Percentiles rank a stretch among this genome's conserved stretches.
These are phyloP conservation scores for Fusarium miscanthi DNA, from an alignment of 2,329 filamentous ascomycete species.

Conservation along the genomic window DNA sequence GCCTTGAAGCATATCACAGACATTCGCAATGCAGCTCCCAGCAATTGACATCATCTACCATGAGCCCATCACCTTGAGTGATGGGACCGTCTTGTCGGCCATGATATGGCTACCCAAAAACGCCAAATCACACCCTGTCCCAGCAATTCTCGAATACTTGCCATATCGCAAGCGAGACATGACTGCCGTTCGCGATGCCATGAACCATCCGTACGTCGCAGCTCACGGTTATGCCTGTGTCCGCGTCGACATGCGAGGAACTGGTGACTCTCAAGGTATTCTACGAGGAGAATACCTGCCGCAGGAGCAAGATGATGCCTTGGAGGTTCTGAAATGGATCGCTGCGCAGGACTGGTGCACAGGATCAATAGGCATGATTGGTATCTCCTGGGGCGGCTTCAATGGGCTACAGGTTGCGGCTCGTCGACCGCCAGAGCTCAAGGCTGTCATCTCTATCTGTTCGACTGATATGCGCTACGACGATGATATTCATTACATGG, in stretches of 20 bases:
- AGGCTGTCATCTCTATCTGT: constrained; percentile 6
- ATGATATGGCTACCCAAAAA: constrained; percentile 10
- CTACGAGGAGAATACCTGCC: not conserved
- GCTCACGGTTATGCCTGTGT: constrained; percentile 1
- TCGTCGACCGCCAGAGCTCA: not conserved
- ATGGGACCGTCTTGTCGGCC: not conserved
- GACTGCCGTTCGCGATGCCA: constrained; percentile 3
- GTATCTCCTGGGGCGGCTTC: constrained; percentile 12
- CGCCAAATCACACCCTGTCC: constrained; percentile 1
- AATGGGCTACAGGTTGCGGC: constrained; percentile 9
- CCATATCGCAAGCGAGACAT: constrained; percentile 6
- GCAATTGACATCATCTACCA: constrained; percentile 5
- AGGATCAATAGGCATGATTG: constrained; percentile 8
- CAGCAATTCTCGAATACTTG: constrained; percentile 3
- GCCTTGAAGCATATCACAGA: too few relatives aligned
- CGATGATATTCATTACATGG: constrained; percentile 15
- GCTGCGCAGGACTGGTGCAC: not conserved
- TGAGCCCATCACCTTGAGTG: constrained; percentile 6
- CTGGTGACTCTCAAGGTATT: constrained; percentile 3
- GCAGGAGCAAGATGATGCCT: constrained; percentile 7
- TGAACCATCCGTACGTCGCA: constrained; percentile 6
- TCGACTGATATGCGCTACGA: constrained; percentile 3
- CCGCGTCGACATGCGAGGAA: constrained; percentile 2
- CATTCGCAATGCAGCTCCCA: not conserved
- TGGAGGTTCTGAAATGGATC: not conserved